Conservation (phyloP, 106 monocot genomes). For the Gastrodia elata region DNA sequence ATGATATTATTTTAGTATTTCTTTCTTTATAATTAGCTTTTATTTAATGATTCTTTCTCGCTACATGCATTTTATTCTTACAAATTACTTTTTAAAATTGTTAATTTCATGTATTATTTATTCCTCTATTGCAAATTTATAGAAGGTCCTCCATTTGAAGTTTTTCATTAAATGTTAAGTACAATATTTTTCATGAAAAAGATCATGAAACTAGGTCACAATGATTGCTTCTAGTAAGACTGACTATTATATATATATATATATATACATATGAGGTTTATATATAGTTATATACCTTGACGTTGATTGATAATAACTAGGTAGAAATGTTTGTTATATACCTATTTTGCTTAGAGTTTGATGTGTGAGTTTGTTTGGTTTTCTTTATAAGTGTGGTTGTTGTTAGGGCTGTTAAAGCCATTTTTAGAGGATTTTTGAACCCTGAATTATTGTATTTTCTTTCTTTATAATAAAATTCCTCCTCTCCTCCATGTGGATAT, state of each 20-base stretch:
- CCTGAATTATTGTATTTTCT: too few relatives aligned
- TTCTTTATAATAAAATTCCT: too few relatives aligned
- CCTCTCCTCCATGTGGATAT: too few relatives aligned
- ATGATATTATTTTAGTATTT: too few relatives aligned
- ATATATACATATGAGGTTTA: neutral
- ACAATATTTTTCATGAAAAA: neutral
- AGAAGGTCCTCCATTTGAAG: neutral
- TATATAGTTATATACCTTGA: neutral
- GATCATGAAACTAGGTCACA: neutral
- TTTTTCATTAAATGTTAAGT: neutral
- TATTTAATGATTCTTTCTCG: neutral
- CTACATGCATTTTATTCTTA: neutral
- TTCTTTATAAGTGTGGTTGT: too few relatives aligned
- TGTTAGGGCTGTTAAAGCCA: too few relatives aligned
- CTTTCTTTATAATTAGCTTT: neutral
- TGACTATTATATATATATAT: too few relatives aligned
- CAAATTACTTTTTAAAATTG: neutral
- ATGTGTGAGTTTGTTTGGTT: too few relatives aligned
- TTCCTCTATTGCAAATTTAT: neutral
- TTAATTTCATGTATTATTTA: neutral
- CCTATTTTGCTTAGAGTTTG: too few relatives aligned
- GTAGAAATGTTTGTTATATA: too few relatives aligned
- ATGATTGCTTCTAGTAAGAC: neutral
- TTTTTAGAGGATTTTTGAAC: too few relatives aligned
- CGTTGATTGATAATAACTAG: neutral